These are phyloP conservation scores for Taphrina sp. DNA, from an alignment of 1,139 yeast genomes.

Conservation along the genomic window DNA sequence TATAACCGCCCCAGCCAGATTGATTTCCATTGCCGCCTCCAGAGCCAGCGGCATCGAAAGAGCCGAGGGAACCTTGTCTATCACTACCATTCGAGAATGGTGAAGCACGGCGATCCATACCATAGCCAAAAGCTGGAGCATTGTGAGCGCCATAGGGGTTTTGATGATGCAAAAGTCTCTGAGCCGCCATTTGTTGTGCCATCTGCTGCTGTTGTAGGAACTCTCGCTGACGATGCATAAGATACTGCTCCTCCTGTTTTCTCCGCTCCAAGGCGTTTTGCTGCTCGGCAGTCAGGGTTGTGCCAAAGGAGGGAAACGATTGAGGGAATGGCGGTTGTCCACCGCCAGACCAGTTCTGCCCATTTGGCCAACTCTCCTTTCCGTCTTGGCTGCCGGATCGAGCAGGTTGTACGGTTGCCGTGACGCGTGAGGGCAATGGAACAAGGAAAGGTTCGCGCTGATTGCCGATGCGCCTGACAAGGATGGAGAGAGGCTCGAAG, in stretches of 20 bases:
- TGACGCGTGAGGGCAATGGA: slow-evolving; percentile 49
- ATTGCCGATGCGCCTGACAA: slow-evolving; percentile 48
- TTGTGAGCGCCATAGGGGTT: slow-evolving; percentile 6
- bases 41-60: slow-evolving; percentile 11
- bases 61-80: slow-evolving; percentile 14
- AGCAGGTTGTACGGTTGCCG: slow-evolving; percentile 14
- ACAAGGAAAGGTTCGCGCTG: slow-evolving; percentile 60
- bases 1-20: slow-evolving; percentile 21
- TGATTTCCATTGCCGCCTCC: slow-evolving; percentile 20
- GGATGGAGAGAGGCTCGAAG: slow-evolving; percentile 43
- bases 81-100: slow-evolving; percentile 25
- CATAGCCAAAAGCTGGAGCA: slow-evolving; percentile 3
- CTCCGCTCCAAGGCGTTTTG: slow-evolving; percentile 36
- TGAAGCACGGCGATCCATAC: slow-evolving; percentile 27
- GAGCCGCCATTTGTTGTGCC: slow-evolving; percentile 32
- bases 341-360: slow-evolving; percentile 27
- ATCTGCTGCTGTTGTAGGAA: slow-evolving; percentile 35
- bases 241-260: slow-evolving; percentile 37
- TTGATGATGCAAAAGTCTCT: slow-evolving; percentile 24
- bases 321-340: slow-evolving; percentile 35
- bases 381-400: slow-evolving; percentile 23
- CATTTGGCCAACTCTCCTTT: slow-evolving; percentile 18
- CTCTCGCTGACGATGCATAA: slow-evolving; percentile 37
- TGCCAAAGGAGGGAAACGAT: slow-evolving; percentile 34
- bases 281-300: slow-evolving; percentile 34